Percentiles rank a stretch among this genome's conserved stretches.
Conservation (phyloP, 176 grass and related monocot species). For the Dactylis glomerata region DNA sequence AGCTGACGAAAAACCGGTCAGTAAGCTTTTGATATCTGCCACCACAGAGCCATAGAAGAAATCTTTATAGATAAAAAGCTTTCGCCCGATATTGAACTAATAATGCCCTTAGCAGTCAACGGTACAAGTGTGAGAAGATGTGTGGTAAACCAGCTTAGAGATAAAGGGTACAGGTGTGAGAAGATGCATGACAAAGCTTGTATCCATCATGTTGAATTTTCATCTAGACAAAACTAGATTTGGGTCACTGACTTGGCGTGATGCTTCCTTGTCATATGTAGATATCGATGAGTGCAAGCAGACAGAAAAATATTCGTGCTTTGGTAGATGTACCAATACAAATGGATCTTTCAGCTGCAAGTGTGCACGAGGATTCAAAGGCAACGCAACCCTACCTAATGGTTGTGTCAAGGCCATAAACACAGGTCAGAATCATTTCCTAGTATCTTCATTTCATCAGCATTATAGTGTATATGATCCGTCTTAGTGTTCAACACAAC, state of each 20-base stretch:
- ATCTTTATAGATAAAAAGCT: no score
- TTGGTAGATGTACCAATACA: not conserved
- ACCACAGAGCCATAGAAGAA: no score
- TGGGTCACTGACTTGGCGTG: not conserved
- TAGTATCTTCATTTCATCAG: not conserved
- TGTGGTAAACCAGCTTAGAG: no score
- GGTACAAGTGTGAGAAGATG: no score
- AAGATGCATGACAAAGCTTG: not conserved
- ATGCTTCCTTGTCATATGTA: not conserved
- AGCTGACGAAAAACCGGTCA: no score
- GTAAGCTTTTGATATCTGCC: no score
- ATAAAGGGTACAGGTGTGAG: no score
- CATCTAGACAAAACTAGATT: not conserved
- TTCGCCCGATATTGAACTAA: no score
- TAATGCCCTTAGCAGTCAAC: no score
- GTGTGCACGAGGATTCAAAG: not conserved
- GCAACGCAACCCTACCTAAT: not conserved
- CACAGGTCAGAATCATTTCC: not conserved
- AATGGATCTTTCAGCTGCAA: not conserved
- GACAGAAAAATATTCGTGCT: not conserved
- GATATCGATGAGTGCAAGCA: slow-evolving; percentile 1
- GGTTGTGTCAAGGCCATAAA: not conserved
- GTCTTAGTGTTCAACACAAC: not conserved
- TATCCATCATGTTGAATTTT: not conserved
- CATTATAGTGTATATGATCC: not conserved